phyloP scores from a whole-genome alignment of 176 grass and related monocot genomes.

The Bromus sterilis region DNA sequence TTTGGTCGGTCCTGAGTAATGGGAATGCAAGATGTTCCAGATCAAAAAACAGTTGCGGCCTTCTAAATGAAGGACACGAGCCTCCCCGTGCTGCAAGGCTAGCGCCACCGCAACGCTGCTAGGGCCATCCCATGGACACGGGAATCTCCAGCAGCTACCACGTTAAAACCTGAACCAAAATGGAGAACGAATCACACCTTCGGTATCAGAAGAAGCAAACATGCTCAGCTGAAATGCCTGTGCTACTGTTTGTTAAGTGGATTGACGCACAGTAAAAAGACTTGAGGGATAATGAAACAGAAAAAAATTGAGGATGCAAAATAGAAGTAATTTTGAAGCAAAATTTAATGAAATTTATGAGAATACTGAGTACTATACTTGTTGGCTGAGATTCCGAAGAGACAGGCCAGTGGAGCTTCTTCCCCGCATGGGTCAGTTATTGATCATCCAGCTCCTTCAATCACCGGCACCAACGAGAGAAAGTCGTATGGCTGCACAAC shows the following conservation, averaged over 20 bases:
- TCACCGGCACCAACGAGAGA: conserved; percentile 72
- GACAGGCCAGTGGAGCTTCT: conserved; percentile 54
- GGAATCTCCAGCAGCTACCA: conserved; percentile 76
- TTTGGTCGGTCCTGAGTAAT: no score
- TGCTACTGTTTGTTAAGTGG: neutral
- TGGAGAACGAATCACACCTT: neutral
- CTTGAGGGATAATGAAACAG: neutral
- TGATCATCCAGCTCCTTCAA: conserved; percentile 82
- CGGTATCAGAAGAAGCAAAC: neutral
- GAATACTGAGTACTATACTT: conserved; percentile 37
- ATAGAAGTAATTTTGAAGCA: neutral
- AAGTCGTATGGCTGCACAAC: conserved; percentile 70
- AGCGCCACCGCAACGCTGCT: conserved; percentile 38
- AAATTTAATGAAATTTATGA: neutral
- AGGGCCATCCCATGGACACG: conserved; percentile 48
- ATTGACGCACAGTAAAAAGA: neutral
- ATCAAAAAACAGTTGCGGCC: neutral
- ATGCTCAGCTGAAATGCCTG: neutral
- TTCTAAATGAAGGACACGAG: neutral
- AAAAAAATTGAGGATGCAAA: neutral
- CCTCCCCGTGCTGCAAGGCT: neutral
- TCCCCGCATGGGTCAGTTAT: conserved; percentile 91
- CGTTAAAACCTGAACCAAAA: conserved; percentile 64
- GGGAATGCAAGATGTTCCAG: no score
- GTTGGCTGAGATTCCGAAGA: conserved; percentile 45